Base-by-base conservation (phyloP, 768 basidiomycete genomes). In the Tricholoma furcatifolium region DNA sequence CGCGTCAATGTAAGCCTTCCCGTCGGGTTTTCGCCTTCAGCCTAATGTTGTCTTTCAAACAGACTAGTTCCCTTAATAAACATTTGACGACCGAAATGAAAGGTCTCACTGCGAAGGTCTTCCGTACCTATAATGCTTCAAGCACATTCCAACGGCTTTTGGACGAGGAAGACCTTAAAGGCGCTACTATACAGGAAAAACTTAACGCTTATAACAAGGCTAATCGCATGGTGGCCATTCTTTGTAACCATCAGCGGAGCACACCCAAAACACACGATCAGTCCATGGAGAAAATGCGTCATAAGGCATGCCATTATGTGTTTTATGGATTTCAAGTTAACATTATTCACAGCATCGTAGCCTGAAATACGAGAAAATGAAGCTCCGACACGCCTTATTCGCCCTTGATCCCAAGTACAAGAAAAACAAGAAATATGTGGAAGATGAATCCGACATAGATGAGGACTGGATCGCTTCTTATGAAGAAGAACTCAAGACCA, bases 91-190 rank as follows among this genome's bases (percentile, higher is more conserved):
- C 81, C 24, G 93, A 96, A 68, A 99, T 98, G 97, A 91, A 94
- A 56, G 97, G 97, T 15, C 80, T 99, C 23, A 96, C 97, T 0
- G 97, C 97, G 53, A 99, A 99, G 69, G 97, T 99, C 23, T 99
- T 99, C 79, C 96, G 97, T 93, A 99, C 97, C 47, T 99, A 91
- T 75, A 99, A 99, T 64, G 97, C 97, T 20, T 98, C 97, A 21
- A 85, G 84, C 66, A 97, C 96, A 2, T 97, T 98, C 77, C 93
- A 98, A 66, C 78, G 89, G 41, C 85, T 96, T 57, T 75, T 98
- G 55, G 91, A 95, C 60, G 79, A 85, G 56, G 81, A 82, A 48
- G 64, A 70, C 6, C 66, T 80, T 39, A 74, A 77, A 59, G 74
- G 84, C 60, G 86, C 82, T 1, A 86, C 89, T 2, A 75, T 92